These are phyloP conservation scores for Lophiotrema nucula DNA, from an alignment of 495 filamentous ascomycete species.

Conservation along the genomic window DNA sequence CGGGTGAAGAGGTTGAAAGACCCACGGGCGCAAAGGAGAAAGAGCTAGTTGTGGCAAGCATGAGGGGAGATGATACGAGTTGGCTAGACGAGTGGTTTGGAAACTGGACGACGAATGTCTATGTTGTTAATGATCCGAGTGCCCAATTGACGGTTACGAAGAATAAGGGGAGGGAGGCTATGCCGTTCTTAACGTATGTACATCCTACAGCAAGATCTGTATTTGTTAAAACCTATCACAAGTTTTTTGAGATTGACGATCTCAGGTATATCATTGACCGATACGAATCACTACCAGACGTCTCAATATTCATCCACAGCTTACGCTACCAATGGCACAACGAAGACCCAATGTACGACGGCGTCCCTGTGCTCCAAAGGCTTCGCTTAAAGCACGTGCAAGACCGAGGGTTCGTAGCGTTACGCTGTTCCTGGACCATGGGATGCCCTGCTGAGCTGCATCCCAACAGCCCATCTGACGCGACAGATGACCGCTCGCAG, in stretches of 20 bases:
- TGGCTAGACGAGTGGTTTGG: slow-evolving; percentile 56
- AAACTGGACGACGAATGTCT: slow-evolving; percentile 52
- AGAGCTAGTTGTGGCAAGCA: slow-evolving; percentile 34
- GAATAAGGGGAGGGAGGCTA: slow-evolving; percentile 60
- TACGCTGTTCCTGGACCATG: slow-evolving; percentile 34
- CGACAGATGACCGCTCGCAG: slow-evolving; percentile 26
- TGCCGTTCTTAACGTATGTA: slow-evolving; percentile 54
- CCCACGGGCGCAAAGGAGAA: too few relatives aligned
- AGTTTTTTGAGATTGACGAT: not conserved
- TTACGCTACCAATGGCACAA: slow-evolving; percentile 66
- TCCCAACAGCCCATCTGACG: slow-evolving; percentile 8
- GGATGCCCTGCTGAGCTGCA: slow-evolving; percentile 33
- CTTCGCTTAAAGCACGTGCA: slow-evolving; percentile 24
- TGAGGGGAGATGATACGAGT: slow-evolving; percentile 33
- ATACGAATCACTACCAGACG: slow-evolving; percentile 59
- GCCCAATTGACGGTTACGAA: slow-evolving; percentile 49
- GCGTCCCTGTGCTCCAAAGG: slow-evolving; percentile 26
- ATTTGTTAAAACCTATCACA: not conserved
- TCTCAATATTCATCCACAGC: slow-evolving; percentile 62
- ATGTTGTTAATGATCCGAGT: slow-evolving; percentile 51
- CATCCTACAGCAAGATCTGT: not conserved
- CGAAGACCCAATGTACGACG: slow-evolving; percentile 38
- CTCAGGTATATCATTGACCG: slow-evolving; percentile 60
- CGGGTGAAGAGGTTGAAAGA: too few relatives aligned
- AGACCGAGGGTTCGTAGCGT: slow-evolving; percentile 25